Evolutionary conservation across 306 rosid species (phyloP), one percentile per base, ranked within the genome.

Genomic region (Casuarina equisetifolia): DNA sequence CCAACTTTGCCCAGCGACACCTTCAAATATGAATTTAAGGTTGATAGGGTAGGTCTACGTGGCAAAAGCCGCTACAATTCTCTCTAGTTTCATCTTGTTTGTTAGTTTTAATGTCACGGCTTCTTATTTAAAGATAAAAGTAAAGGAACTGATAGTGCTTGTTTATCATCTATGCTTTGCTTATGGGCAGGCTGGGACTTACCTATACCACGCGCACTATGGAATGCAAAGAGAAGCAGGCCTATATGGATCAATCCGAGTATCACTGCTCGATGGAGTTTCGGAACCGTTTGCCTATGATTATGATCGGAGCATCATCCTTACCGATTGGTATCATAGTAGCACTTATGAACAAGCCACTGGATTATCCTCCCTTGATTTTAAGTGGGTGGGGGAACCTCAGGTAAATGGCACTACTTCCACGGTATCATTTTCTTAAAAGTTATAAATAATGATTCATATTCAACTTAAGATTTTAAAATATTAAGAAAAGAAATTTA

Each of bases 181-280:
- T 59, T 82, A 15, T 45, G 39, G 69, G 76, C 77, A 92, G 98
- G 84, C 97, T 64, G 98, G 98, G 13, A 94, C 95, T 44, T 94
- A 88, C 52, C 84, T 94, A 9, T 92, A 94, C 80, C 98, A 94
- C 42, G 90, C 98, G 3, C 97, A 94, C 81, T 94, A 92, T 73
- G 98, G 97, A 52, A 92, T 94, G 98, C 97, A 92, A 83, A 89
- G 97, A 81, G 96, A 86, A 79, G 89, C 92, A 8, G 98, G 98
- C 2, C 38, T 94, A 35, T 87, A 85, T 64, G 97, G 98, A 69
- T 55, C 87, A 25, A 90, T 94, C 73, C 78, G 91, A 0, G 98
- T 90, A 53, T 72, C 90, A 25, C 74, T 90, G 9, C 89, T 75
- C 6, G 88, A 90, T 10, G 87, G 86, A 64, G 48, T 80, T 43